Conservation (phyloP, 495 filamentous ascomycete genomes). For the Trichoderma virens region DNA sequence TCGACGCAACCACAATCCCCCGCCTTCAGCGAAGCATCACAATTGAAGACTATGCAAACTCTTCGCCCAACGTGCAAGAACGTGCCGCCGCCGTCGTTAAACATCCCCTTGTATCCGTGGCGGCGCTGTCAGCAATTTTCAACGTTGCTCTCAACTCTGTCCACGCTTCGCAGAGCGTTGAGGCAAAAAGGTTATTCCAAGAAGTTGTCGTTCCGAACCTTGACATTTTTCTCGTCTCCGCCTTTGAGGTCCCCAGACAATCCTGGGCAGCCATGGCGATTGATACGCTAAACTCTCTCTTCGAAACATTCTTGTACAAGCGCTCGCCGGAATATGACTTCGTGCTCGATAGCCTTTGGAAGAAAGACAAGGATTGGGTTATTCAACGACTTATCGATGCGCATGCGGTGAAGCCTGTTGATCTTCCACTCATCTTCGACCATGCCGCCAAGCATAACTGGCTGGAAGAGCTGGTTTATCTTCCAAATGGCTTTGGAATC, state of each 20-base stretch:
- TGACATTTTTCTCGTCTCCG: constrained; percentile 71
- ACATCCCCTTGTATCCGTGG: constrained; percentile 81
- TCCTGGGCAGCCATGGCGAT: constrained; percentile 49
- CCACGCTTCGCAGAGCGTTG: constrained; percentile 54
- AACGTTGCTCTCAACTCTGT: constrained; percentile 63
- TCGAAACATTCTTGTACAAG: constrained; percentile 42
- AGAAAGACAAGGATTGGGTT: constrained; percentile 77
- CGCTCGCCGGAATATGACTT: constrained; percentile 59
- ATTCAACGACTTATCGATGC: constrained; percentile 67
- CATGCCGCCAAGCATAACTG: constrained; percentile 69
- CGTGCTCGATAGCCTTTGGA: constrained; percentile 83
- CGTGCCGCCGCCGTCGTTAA: constrained; percentile 67
- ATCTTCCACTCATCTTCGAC: constrained; percentile 74
- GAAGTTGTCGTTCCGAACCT: constrained; percentile 61
- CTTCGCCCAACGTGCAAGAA: constrained; percentile 59
- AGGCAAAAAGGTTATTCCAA: constrained; percentile 60
- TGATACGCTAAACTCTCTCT: constrained; percentile 45
- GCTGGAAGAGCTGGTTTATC: constrained; percentile 69
- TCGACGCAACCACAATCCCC: constrained; percentile 77
- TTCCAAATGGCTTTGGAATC: constrained; percentile 73
- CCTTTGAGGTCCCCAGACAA: constrained; percentile 49
- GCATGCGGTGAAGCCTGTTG: constrained; percentile 66
- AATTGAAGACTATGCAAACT: constrained; percentile 64
- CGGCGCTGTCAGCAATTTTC: constrained; percentile 75
- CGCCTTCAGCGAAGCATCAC: constrained; percentile 71